Evolutionary conservation across 768 basidiomycete species (phyloP), one percentile per base, ranked within the genome.

Genomic region (Kwoniella sp.): DNA sequence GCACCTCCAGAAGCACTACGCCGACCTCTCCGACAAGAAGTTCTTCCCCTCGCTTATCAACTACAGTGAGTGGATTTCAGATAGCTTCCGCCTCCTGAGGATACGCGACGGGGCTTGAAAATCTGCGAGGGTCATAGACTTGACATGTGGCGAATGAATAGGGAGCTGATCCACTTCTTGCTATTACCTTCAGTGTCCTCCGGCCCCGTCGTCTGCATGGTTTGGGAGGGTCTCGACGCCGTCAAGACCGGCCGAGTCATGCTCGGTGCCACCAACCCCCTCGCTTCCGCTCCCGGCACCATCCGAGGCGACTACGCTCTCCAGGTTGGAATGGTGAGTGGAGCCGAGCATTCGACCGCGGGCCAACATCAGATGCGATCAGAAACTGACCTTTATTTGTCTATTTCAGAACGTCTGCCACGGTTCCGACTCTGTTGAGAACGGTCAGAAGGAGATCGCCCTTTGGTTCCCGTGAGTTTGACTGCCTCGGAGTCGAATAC

Each of bases 1-100:
- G 76, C 94, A 93, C 83, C 92, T 99, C 79, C 90, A 96, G 85
- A 87, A 91, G 79, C 96, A 99, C 87, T 99, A 99, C 82, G 90
- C 86, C 74, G 96, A 98, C 85, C 91, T 97, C 84, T 89, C 86
- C 82, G 88, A 85, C 73, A 96, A 95, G 87, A 78, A 87, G 61
- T 99, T 99, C 89, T 99, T 98, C 89, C 90, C 91, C 73, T 90
- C 91, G 73, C 83, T 98, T 77, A 73, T 98, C 87, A 89, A 88
- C 81, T 97, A 97, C 86, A 98, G 76, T 77, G 61, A 65, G 76
- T 66, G n/a, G n/a, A 34, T n/a, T 31, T 25, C 11, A 20, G 20
- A 41, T 20, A 41, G 38, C 38, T 20, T 20, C 9, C 20, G 38
- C 9, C 38, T 9, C 38, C 38, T 9, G 47, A 20, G 15, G 47